Evolutionary conservation across 352 stramenopile species (phyloP).

Genomic region (Phytophthora citrophthora): DNA sequence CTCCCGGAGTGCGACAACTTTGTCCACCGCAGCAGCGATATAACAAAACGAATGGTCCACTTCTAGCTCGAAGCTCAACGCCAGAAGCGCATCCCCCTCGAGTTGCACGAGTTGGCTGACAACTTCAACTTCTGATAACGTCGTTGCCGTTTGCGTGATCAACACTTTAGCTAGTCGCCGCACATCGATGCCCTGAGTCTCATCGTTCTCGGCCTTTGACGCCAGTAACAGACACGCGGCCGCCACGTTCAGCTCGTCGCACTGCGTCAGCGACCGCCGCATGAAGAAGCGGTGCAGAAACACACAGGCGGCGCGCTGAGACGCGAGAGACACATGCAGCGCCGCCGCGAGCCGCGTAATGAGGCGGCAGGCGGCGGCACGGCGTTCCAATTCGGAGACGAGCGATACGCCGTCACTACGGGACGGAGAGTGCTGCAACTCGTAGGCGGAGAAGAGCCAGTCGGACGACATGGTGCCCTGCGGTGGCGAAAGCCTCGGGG

Average conservation of each 20-base stretch:
- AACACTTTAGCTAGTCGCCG: conserved; percentile 31
- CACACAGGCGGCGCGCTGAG: conserved; percentile 43
- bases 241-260: conserved; percentile 38
- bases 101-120: conserved; percentile 26
- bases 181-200: conserved; percentile 34
- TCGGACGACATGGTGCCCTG: conserved; percentile 29
- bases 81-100: conserved; percentile 53
- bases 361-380: conserved; percentile 37
- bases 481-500: background rate
- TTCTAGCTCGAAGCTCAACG: conserved; percentile 51
- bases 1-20: conserved; percentile 32
- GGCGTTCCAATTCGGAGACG: conserved; percentile 35
- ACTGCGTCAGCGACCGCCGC: conserved; percentile 37
- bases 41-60: conserved; percentile 53
- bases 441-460: conserved; percentile 45
- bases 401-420: conserved; percentile 36
- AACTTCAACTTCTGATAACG: conserved; percentile 10
- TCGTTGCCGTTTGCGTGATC: background rate
- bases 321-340: conserved; percentile 43
- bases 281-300: conserved; percentile 65
- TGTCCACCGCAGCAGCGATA: conserved; percentile 52
- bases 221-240: conserved; percentile 52
- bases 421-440: conserved; percentile 44
- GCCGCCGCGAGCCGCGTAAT: conserved; percentile 35
- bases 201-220: conserved; percentile 56